Base-by-base conservation (phyloP, 768 basidiomycete genomes). In the Leccinum obscurum region DNA sequence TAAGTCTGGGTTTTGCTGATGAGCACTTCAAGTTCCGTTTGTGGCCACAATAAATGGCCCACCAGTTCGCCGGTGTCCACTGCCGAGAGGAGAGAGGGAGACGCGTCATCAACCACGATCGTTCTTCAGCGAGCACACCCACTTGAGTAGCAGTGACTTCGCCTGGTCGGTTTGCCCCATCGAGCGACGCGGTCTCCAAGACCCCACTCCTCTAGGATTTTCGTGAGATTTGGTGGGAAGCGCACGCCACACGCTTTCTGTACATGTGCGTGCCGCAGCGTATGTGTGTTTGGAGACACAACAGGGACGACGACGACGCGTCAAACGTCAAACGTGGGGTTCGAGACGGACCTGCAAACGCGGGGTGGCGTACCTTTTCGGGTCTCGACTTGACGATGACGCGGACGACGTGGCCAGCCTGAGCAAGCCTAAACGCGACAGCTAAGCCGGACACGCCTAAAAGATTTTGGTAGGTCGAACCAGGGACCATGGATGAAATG, bases 181-280 rank as follows among this genome's bases (percentile, higher is more conserved):
- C 75, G 73, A 28, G 59, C 54, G 54, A 84, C 69, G 7, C 73
- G 67, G 30, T 81, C 77, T 14, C 72, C 77, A 1, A 82, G 76
- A 22, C 81, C 83, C 84, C 85, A 87, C 60, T 81, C 75, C 50
- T 76, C 74, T 24, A 85, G 72, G 1, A 85, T 72, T 52, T 78
- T 77, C 52, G 83, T 83, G 76, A 85, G 78, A 64, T 85, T 85
- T 0, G 85, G 83, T 32, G 83, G 82, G 4, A 83, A 73, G 24
- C 79, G 76, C 13, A 80, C 67, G 13, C 80, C 81, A 13, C 70
- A 77, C 11, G 67, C 63, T 24, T 68, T 71, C 77, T 80, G 51
- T 50, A 10, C 22, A 22, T 41, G 17, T 44, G 46, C 24, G 26
- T 26, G 15, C 4, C 39, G 17, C 39, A 17, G n/a, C 14, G 10